Base-by-base conservation (phyloP, 2,329 filamentous ascomycete genomes). In the Colletotrichum sp. region DNA sequence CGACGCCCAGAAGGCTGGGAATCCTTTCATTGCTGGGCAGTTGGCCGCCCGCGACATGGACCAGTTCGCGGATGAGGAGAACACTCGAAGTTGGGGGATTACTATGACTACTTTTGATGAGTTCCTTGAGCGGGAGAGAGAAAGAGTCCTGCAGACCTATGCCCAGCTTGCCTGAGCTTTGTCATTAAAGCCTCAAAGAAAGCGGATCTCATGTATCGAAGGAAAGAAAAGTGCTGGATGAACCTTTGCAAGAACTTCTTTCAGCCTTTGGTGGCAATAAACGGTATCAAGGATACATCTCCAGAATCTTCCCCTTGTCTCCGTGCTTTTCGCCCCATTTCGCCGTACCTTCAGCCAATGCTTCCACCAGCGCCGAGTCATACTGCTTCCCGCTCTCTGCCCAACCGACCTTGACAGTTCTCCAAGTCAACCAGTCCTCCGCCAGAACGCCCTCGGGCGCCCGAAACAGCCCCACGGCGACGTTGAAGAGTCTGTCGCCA, bases 361-460 rank as follows among this genome's bases (percentile, higher is more conserved):
- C 80, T 72, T 84, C 80, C 1, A 78, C 71, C 77, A 89, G 86
- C 3, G 76, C 79, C 1, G 69, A 30, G 64, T 88, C 86, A 68
- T 82, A 89, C 27, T 70, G 74, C 74, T 79, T 81, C 5, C 86
- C 87, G 32, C 80, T 82, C 9, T 83, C 80, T 8, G 76, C 68
- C 78, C 80, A 85, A 2, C 80, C 83, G 12, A 86, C 34, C 71
- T 82, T 80, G 1, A 79, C 81, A 25, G 85, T 83, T 67, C 86
- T 81, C 88, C 88, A 89, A 2, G 83, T 85, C 22, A 89, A 74
- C 88, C 88, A 89, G 9, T 83, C 80, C 76, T 87, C 84, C 0
- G 87, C 87, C 80, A 85, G 82, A 4, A 82, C 78, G 1, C 87
- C 87, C 71, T 87, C 87, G 0, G 86, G 85, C 5, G 86, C 86